Base-by-base conservation (phyloP, 176 grass and related monocot genomes). In the Alloteropsis semialata region DNA sequence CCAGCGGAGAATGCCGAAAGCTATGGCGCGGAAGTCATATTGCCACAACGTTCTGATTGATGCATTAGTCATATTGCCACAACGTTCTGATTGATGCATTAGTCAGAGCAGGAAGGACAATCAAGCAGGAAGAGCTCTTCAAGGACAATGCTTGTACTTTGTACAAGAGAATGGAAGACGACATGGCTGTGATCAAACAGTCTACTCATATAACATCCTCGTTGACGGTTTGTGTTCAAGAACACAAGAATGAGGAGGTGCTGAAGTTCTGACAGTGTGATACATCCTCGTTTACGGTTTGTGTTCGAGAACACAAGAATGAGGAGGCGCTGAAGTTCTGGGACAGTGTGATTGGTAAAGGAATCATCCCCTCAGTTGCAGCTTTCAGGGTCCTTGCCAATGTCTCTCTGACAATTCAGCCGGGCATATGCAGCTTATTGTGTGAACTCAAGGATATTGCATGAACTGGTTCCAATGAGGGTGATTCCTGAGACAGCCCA, bases 281-380 rank as follows among this genome's bases (percentile, higher is more conserved):
- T 97, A n/a, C n/a, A n/a, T n/a, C n/a, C n/a, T n/a, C n/a, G n/a
- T n/a, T n/a, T n/a, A 97, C 85, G 90, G 90, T 63, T 57, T n/a
- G n/a, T 97, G 72, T 97, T 94, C 81, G 91, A 84, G 87, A 91
- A 22, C 95, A 97, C 57, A 94, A 86, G 56, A 94, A 97, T 57
- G 92, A 97, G 59, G 95, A 94, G 81, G 90, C 90, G 6, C n/a
- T 92, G 21, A 94, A 94, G 72, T 24, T 94, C 22, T 94, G 95
- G 92, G 80, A 92, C 19, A n/a, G 58, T 2, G 94, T 94, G 95
- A 90, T 97, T 15, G 90, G 94, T 39, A 97, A 92, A 56, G 95
- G 95, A 43, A 91, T 92, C 73, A 75, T 88, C 27, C 95, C 95
- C 55, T 92, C 92, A 65, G 54, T 79, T 77, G 86, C 95, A 30